Evolutionary conservation across 192 early-diverging fungal genomes (phyloP).

Genomic region (Pilaira anomala): DNA sequence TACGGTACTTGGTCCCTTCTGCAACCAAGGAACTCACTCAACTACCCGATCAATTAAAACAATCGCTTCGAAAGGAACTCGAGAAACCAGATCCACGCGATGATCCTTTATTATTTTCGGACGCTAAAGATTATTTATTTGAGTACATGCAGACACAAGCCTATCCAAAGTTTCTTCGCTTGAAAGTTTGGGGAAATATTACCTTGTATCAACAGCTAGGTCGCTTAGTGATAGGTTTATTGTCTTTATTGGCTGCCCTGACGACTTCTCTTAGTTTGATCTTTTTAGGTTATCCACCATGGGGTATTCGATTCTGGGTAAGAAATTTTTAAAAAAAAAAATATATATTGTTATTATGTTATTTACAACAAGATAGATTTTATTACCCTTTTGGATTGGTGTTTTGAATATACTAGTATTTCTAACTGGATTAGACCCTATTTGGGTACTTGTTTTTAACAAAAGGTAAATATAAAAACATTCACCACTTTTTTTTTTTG

Average conservation of each 20-base stretch:
- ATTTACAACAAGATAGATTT: slow-evolving; percentile 12
- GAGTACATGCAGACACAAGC: slow-evolving; percentile 49
- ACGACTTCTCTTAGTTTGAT: slow-evolving; percentile 49
- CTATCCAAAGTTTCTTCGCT: slow-evolving; percentile 55
- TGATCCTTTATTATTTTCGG: slow-evolving; percentile 50
- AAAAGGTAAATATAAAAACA: slow-evolving; percentile 26
- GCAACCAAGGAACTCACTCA: slow-evolving; percentile 47
- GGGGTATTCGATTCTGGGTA: slow-evolving; percentile 52
- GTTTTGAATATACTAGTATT: slow-evolving; percentile 38
- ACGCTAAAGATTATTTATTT: slow-evolving; percentile 54
- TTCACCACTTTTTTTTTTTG: not conserved
- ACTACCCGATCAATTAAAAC: slow-evolving; percentile 31
- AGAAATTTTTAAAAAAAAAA: not conserved
- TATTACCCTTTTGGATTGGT: slow-evolving; percentile 40
- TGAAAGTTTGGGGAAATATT: slow-evolving; percentile 57
- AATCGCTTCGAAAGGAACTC: slow-evolving; percentile 4
- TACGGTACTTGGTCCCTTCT: slow-evolving; percentile 45
- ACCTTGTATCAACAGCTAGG: slow-evolving; percentile 43
- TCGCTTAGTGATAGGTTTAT: slow-evolving; percentile 45
- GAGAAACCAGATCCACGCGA: slow-evolving; percentile 26
- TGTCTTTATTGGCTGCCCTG: slow-evolving; percentile 52
- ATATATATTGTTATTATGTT: not conserved
- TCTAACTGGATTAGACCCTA: slow-evolving; percentile 38
- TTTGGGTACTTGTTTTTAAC: slow-evolving; percentile 41
- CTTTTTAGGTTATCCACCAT: slow-evolving; percentile 46